Base-by-base conservation (phyloP, 2,329 filamentous ascomycete genomes). In the Onygena corvina region DNA sequence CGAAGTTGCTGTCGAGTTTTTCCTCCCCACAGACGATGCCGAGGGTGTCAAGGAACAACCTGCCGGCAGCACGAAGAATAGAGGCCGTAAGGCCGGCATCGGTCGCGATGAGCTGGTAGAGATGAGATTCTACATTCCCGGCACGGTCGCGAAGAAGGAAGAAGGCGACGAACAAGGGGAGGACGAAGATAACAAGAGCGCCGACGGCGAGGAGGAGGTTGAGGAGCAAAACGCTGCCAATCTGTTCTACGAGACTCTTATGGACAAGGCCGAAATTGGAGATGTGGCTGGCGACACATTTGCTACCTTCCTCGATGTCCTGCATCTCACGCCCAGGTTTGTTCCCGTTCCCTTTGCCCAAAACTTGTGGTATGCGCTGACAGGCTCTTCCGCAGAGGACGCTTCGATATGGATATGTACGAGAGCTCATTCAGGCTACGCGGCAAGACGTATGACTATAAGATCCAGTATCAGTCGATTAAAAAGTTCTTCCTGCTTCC, bases 381-480 rank as follows among this genome's bases (percentile, higher is more conserved):
- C 21, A 4, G 52, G 14, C 42, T 46, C 34, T 46, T 54, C 21
- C 23, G 45, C 68, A 89, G 92, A 84, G 93, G 92, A 66, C 90
- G 92, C 58, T 98, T 98, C 76, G 92, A 96, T 67, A 94, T 98
- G 71, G 92, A 98, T 67, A 94, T 98, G 84, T 98, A 98, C 76
- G 92, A 96, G 68, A 83, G 81, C 12, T 96, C 92, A 1, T 96
- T 98, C 77, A 84, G 92, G 54, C 77, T 98, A 54, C 90, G 92
- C 57, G 92, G 92, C 61, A 98, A 98, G 72, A 98, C 92, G 20
- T 98, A 98, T 74, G 93, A 98, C 72, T 98, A 98, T 80, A 98
- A 98, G 77, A 96, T 98, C 57, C 88, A 95, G 66, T 98, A 95
- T 69, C 86, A 95, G 51, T 81, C 83, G 46, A 88, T 96, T 71